Base-by-base conservation (phyloP, 1,284 basidiomycete genomes). In the Phellopilus nigrolimitatus region DNA sequence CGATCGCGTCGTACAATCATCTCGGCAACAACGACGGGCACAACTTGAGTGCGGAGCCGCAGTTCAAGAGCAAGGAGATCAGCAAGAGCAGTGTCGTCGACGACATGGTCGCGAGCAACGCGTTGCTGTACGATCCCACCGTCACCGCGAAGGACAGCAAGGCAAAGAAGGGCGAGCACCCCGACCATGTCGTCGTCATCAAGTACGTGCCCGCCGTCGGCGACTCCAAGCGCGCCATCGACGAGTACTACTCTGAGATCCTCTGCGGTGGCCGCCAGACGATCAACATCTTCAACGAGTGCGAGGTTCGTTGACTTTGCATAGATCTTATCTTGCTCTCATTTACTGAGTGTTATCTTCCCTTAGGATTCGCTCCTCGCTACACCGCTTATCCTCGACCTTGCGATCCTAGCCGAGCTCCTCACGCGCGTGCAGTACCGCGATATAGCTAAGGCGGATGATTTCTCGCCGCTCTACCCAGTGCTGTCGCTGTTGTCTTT, bases 11-110 rank as follows among this genome's bases (percentile, higher is more conserved):
- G 27, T 99, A 99, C 80, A 99, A 98, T 79, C 95, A 99, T 71
- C 82, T 99, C 48, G 95, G 97, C 36, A 98, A 98, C 80, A 98
- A 98, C 68, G 95, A 97, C 66, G 95, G 94, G 27, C 84, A 86
- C 71, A 97, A 97, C 74, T 73, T 98, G 64, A 88, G 82, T 54
- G 87, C 91, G n/a, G 90, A 93, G 69, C 76, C 74, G 57, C 95
- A 98, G 74, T 98, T 98, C 86, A 89, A 87, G 76, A 90, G 85
- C 76, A 99, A 99, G 84, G 95, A 98, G 74, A 95, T 95, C 68
- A 87, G 83, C 76, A 97, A 97, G 83, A 89, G 88, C 64, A 91
- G 85, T 57, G 95, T 99, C 58, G 94, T 98, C 40, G 95, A 98
- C 64, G 95, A 97, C 69, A 97, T 95, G 94, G 94, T 95, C 54